phyloP scores from a whole-genome alignment of 331 rosid genomes.

The Acacia pycnantha region DNA sequence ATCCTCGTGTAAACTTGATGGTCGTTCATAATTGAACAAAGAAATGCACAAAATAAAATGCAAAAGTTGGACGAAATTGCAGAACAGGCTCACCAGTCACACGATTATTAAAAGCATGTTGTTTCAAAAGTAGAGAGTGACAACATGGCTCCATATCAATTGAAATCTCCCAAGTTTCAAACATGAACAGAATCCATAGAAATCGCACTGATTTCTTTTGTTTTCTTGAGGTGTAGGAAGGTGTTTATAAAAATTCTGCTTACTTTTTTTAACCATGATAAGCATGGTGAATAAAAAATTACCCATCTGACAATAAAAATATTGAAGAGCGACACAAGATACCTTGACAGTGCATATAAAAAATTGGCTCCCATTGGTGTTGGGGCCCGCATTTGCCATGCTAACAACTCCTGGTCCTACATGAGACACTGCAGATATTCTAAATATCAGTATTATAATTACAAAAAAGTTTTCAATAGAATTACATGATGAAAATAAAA shows the following conservation, averaged over 20 bases:
- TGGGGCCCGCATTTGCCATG: conserved; percentile 99
- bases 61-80: background rate
- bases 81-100: conserved; percentile 11
- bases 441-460: conserved; percentile 23
- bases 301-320: background rate
- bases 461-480: background rate
- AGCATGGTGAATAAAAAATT: background rate
- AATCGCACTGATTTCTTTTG: background rate
- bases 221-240: background rate
- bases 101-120: background rate
- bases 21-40: background rate
- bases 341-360: conserved; percentile 97
- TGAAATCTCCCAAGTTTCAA: background rate
- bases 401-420: conserved; percentile 86
- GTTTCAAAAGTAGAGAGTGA: background rate
- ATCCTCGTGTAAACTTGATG: background rate
- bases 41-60: conserved; percentile 11
- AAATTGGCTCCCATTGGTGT: conserved; percentile 96
- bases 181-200: background rate
- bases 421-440: conserved; percentile 65
- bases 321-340: conserved; percentile 17
- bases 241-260: background rate
- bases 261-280: background rate
- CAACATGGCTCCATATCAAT: background rate
- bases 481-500: background rate